These are phyloP conservation scores for Lecanicillium sp. DNA, from an alignment of 2,329 filamentous ascomycete genomes.

Conservation along the genomic window DNA sequence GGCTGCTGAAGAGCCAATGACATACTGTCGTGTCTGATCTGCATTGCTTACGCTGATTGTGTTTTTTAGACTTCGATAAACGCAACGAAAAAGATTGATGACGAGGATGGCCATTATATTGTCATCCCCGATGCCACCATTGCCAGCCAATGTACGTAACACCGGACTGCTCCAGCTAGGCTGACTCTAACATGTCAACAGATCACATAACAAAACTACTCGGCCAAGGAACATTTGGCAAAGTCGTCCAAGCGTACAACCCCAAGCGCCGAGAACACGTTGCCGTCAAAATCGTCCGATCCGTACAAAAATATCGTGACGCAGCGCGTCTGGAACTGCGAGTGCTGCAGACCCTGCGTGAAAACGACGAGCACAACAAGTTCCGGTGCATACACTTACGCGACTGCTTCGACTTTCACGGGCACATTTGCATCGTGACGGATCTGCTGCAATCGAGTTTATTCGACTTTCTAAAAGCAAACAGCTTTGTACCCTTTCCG, in stretches of 20 bases:
- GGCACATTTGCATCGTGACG: constrained; percentile 9
- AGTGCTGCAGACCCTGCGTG: constrained; percentile 6
- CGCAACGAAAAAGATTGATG: constrained; percentile 45
- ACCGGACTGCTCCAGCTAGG: not conserved
- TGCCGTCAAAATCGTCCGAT: constrained; percentile 8
- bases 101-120: constrained; percentile 88
- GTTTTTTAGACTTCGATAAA: too few relatives aligned
- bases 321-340: constrained; percentile 6
- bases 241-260: constrained; percentile 8
- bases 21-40: too few relatives aligned
- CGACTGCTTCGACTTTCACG: constrained; percentile 9
- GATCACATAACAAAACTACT: constrained; percentile 8
- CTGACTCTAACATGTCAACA: not conserved
- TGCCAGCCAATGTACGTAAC: constrained; percentile 6
- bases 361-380: constrained; percentile 5
- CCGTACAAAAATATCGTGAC: constrained; percentile 9
- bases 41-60: too few relatives aligned
- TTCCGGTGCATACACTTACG: constrained; percentile 7
- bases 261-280: constrained; percentile 6
- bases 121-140: constrained; percentile 62
- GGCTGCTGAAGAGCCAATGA: too few relatives aligned
- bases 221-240: constrained; percentile 6
- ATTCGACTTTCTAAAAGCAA: constrained; percentile 8
- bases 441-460: constrained; percentile 8
- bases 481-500: constrained; percentile 8